These are phyloP conservation scores for Urtica urens DNA, from an alignment of 306 rosid species.

Conservation along the genomic window DNA sequence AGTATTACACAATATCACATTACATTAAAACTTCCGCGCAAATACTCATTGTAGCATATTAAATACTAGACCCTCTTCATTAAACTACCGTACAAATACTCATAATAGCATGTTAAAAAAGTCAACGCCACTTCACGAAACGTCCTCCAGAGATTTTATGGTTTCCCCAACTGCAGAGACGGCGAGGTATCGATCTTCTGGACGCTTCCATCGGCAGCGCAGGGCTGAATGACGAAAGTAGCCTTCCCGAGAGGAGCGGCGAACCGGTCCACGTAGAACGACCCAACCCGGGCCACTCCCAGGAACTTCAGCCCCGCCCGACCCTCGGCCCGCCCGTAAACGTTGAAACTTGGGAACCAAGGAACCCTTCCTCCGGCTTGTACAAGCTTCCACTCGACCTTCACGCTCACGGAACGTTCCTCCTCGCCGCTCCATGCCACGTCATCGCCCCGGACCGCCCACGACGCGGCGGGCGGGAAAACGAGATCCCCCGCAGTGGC, in stretches of 20 bases:
- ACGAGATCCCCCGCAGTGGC: slow-evolving; percentile 21
- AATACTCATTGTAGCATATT: too few relatives aligned
- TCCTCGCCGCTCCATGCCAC: slow-evolving; percentile 52
- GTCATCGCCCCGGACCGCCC: slow-evolving; percentile 46
- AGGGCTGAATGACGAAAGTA: slow-evolving; percentile 56
- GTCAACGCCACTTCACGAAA: too few relatives aligned
- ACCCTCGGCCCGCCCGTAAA: slow-evolving; percentile 33
- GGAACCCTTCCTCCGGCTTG: slow-evolving; percentile 24
- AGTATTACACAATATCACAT: too few relatives aligned
- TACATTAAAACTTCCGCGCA: too few relatives aligned
- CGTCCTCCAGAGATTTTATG: too few relatives aligned
- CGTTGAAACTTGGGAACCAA: slow-evolving; percentile 31
- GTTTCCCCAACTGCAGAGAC: slow-evolving; percentile 34
- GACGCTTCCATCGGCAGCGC: slow-evolving; percentile 48
- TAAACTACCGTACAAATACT: too few relatives aligned
- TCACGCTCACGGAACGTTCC: slow-evolving; percentile 35
- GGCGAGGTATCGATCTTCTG: slow-evolving; percentile 58
- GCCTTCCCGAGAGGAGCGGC: slow-evolving; percentile 34
- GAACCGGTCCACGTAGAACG: slow-evolving; percentile 54
- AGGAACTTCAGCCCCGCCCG: slow-evolving; percentile 33
- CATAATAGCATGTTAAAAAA: too few relatives aligned
- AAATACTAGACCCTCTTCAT: too few relatives aligned
- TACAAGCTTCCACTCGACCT: slow-evolving; percentile 59
- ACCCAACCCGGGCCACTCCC: slow-evolving; percentile 54
- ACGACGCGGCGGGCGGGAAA: slow-evolving; percentile 42